Evolutionary conservation across 192 early-diverging fungal species (phyloP).

Genomic region (Piromyces finnis): DNA sequence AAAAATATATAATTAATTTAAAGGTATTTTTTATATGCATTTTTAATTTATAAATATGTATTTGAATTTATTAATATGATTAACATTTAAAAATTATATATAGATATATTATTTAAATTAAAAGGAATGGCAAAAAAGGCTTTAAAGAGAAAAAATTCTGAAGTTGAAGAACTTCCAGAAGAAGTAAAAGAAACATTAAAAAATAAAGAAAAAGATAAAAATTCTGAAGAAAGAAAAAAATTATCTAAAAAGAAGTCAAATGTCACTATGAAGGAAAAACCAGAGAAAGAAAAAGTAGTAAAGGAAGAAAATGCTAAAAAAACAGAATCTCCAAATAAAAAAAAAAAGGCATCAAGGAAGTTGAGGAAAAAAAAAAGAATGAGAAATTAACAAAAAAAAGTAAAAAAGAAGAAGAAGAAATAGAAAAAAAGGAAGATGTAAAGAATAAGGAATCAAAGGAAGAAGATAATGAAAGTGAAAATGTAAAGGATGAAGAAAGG

Average conservation of each 20-base stretch:
- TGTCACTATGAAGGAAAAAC: background rate
- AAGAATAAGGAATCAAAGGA: background rate
- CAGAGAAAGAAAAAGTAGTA: background rate
- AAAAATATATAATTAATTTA: no score
- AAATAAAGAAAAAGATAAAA: background rate
- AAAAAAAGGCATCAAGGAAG: background rate
- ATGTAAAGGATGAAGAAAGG: background rate
- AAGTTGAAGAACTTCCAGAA: background rate
- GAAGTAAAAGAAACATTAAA: background rate
- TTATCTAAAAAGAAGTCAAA: background rate
- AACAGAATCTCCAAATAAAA: background rate
- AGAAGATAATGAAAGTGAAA: background rate
- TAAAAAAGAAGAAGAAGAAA: background rate
- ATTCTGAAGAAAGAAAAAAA: background rate
- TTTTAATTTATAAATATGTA: no score
- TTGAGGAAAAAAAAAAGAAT: background rate
- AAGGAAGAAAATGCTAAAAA: background rate
- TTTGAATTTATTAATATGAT: no score
- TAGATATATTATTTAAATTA: background rate
- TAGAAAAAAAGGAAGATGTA: background rate
- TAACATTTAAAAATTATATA: no score
- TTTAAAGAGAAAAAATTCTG: background rate
- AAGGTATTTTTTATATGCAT: no score
- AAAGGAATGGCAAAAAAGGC: background rate
- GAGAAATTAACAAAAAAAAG: background rate